A percentile compares a stretch with the other conserved stretches of the same genome.
Evolutionary conservation across 768 basidiomycete species (phyloP).

Genomic region (Suillus tomentosus): DNA sequence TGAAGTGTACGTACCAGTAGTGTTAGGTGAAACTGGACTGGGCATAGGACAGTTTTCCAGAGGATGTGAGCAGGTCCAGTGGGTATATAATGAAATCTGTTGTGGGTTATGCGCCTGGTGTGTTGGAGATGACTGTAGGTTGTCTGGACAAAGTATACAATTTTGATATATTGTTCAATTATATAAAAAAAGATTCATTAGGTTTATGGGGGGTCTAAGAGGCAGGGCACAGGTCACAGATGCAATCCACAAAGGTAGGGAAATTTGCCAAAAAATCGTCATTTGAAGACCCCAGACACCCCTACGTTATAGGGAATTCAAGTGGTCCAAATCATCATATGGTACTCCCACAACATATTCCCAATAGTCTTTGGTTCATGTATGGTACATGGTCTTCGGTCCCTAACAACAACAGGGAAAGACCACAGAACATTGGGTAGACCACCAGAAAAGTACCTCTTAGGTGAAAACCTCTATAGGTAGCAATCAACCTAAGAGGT

Average conservation of each 20-base stretch:
- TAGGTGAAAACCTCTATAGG: conserved; percentile 4
- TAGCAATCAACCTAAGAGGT: not conserved
- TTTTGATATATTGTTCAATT: not conserved
- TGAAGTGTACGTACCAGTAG: not conserved
- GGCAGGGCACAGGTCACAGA: not conserved
- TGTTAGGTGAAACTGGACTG: not conserved
- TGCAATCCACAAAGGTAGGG: not conserved
- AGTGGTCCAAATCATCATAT: not conserved
- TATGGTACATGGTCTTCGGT: too few species aligned
- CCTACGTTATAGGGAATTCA: not conserved
- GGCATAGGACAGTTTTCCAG: not conserved
- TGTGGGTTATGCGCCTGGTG: not conserved
- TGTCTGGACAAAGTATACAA: not conserved
- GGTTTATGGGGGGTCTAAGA: not conserved
- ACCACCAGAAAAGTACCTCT: not conserved
- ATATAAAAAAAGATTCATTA: not conserved
- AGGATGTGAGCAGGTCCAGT: not conserved
- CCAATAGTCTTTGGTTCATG: too few species aligned
- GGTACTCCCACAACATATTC: not conserved
- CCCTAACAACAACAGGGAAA: not conserved
- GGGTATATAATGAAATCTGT: not conserved
- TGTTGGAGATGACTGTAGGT: not conserved
- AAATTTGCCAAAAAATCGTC: not conserved
- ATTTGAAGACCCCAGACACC: conserved; percentile 3
- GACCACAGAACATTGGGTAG: not conserved